Evolutionary conservation across 129 eudicot species (phyloP).

Genomic region (Escallonia rubra): DNA sequence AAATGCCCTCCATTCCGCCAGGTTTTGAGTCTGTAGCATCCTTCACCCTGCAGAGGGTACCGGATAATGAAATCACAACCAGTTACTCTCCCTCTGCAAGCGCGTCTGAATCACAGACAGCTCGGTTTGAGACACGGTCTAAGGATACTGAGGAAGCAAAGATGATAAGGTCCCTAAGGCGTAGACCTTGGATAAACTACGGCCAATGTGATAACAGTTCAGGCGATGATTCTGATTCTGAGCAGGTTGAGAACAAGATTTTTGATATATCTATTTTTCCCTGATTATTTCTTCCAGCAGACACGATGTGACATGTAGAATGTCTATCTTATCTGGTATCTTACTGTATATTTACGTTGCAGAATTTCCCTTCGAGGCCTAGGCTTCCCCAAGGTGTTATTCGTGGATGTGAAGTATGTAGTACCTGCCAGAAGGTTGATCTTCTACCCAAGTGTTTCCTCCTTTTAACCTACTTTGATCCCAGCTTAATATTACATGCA

Average conservation of each 20-base stretch:
- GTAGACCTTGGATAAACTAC: slow-evolving; percentile 49
- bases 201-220: slow-evolving; percentile 51
- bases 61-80: slow-evolving; percentile 29
- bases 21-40: slow-evolving; percentile 89
- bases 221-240: slow-evolving; percentile 70
- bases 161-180: slow-evolving; percentile 44
- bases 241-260: slow-evolving; percentile 37
- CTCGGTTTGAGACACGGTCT: slow-evolving; percentile 30
- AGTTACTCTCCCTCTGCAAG: slow-evolving; percentile 36
- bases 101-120: slow-evolving; percentile 29
- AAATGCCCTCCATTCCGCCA: slow-evolving; percentile 81
- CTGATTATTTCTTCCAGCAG: background rate
- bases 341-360: slow-evolving; percentile 18
- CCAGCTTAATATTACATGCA: too few relatives aligned
- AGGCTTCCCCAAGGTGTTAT: slow-evolving; percentile 78
- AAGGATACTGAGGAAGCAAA: slow-evolving; percentile 31
- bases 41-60: slow-evolving; percentile 52
- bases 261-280: background rate
- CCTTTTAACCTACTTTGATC: background rate
- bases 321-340: background rate
- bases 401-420: slow-evolving; percentile 83
- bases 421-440: slow-evolving; percentile 84
- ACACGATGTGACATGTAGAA: background rate
- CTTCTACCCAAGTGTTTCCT: background rate
- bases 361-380: slow-evolving; percentile 40